phyloP scores from a whole-genome alignment of 805 yeast species.

The Ogataea glucozyma region DNA sequence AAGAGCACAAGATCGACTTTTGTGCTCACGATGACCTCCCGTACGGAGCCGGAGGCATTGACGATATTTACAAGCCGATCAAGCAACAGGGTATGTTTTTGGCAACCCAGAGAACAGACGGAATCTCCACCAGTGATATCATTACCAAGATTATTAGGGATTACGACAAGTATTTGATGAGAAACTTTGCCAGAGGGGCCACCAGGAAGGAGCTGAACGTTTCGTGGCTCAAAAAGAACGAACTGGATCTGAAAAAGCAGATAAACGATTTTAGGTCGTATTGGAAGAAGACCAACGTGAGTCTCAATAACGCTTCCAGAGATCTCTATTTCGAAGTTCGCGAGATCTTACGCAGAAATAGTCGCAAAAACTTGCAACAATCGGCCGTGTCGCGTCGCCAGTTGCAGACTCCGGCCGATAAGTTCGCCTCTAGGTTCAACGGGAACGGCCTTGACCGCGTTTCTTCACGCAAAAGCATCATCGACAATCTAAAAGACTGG shows the following conservation, averaged over 20 bases:
- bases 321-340: constrained; percentile 85
- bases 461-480: constrained; percentile 28
- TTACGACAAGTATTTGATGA: constrained; percentile 93
- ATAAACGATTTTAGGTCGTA: constrained; percentile 83
- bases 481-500: constrained; percentile 39
- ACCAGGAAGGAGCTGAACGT: constrained; percentile 95
- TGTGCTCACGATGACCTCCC: constrained; percentile 98
- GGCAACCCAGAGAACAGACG: constrained; percentile 95
- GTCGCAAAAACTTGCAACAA: constrained; percentile 16
- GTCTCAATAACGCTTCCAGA: constrained; percentile 68
- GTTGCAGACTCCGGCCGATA: constrained; percentile 59
- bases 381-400: constrained; percentile 13
- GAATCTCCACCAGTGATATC: constrained; percentile 92
- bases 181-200: constrained; percentile 97
- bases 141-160: constrained; percentile 93
- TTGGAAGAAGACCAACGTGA: constrained; percentile 73
- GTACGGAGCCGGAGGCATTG: constrained; percentile 83
- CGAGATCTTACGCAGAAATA: constrained; percentile 55
- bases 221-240: constrained; percentile 96
- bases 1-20: constrained; percentile 82
- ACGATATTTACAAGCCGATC: constrained; percentile 91
- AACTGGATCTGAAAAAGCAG: constrained; percentile 89
- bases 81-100: constrained; percentile 88
- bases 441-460: constrained; percentile 47
- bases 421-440: constrained; percentile 62